phyloP scores from a whole-genome alignment of 176 grass and related monocot genomes.

The Dactylis glomerata region DNA sequence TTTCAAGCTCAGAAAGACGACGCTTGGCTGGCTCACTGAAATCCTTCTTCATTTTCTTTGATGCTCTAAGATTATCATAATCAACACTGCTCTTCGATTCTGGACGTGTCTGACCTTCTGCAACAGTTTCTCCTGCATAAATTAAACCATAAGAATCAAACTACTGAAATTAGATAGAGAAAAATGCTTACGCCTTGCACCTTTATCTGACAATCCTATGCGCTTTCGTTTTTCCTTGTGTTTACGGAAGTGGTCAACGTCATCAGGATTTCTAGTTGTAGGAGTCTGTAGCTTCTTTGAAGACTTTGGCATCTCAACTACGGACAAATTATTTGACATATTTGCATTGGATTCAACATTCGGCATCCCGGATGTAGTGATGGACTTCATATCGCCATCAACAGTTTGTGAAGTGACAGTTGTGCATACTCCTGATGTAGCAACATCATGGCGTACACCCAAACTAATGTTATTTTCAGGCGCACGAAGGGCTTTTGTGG shows the following conservation, averaged over 20 bases:
- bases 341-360: conserved; percentile 30
- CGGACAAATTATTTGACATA: conserved; percentile 25
- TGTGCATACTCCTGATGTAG: conserved; percentile 17
- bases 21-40: conserved; percentile 15
- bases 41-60: conserved; percentile 60
- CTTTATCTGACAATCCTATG: conserved; percentile 37
- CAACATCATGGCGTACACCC: conserved; percentile 36
- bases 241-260: conserved; percentile 38
- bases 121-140: conserved; percentile 41
- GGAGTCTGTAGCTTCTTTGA: conserved; percentile 38
- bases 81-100: conserved; percentile 41
- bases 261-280: conserved; percentile 37
- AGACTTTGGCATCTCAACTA: conserved; percentile 26
- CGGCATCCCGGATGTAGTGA: conserved; percentile 23
- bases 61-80: conserved; percentile 36
- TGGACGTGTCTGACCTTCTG: conserved; percentile 32
- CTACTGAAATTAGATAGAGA: background rate
- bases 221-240: conserved; percentile 42
- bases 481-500: conserved; percentile 42
- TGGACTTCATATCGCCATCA: conserved; percentile 23
- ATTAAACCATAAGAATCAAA: conserved; percentile 23
- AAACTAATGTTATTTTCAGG: conserved; percentile 35
- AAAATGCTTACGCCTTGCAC: conserved; percentile 19
- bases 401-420: conserved; percentile 12
- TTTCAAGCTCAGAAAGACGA: conserved; percentile 28